phyloP scores from a whole-genome alignment of 2,329 filamentous ascomycete genomes.

The Trichoderma gracile region DNA sequence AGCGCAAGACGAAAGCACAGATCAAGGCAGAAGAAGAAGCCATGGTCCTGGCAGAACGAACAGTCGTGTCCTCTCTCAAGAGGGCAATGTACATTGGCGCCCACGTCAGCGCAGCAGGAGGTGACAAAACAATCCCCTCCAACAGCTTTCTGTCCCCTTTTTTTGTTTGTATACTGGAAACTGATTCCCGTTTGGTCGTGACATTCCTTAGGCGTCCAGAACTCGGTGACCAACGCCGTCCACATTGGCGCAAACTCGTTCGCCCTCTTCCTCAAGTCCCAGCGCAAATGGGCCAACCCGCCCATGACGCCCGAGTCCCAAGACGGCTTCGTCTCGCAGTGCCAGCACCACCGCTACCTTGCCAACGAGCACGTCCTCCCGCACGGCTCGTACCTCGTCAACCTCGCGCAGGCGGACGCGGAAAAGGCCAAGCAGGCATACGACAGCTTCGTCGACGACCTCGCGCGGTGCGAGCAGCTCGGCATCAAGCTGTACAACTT shows the following conservation, averaged over 20 bases:
- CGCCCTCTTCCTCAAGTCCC: slow-evolving; percentile 92
- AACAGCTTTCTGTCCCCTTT: background rate
- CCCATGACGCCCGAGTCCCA: slow-evolving; percentile 68
- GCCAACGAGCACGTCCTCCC: slow-evolving; percentile 75
- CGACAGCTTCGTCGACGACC: slow-evolving; percentile 80
- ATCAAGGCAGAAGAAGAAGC: slow-evolving; percentile 37
- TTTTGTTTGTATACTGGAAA: too few relatives aligned
- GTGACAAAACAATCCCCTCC: slow-evolving; percentile 44
- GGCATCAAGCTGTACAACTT: slow-evolving; percentile 97
- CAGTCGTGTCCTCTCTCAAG: slow-evolving; percentile 62
- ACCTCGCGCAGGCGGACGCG: slow-evolving; percentile 81
- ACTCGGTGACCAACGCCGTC: slow-evolving; percentile 74
- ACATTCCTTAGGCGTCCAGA: slow-evolving; percentile 94
- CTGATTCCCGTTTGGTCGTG: too few relatives aligned
- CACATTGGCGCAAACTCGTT: slow-evolving; percentile 91
- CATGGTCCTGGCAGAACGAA: slow-evolving; percentile 69
- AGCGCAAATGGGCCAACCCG: slow-evolving; percentile 90
- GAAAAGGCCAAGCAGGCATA: slow-evolving; percentile 85
- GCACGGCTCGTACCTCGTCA: slow-evolving; percentile 95
- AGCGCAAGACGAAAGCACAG: slow-evolving; percentile 35
- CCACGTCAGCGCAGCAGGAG: slow-evolving; percentile 87
- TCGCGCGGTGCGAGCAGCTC: slow-evolving; percentile 79
- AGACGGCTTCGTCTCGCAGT: slow-evolving; percentile 68
- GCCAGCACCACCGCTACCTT: slow-evolving; percentile 70
- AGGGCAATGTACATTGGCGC: slow-evolving; percentile 81